Base-by-base conservation (phyloP, 1,284 basidiomycete species). In the Papiliotrema terrestris region DNA sequence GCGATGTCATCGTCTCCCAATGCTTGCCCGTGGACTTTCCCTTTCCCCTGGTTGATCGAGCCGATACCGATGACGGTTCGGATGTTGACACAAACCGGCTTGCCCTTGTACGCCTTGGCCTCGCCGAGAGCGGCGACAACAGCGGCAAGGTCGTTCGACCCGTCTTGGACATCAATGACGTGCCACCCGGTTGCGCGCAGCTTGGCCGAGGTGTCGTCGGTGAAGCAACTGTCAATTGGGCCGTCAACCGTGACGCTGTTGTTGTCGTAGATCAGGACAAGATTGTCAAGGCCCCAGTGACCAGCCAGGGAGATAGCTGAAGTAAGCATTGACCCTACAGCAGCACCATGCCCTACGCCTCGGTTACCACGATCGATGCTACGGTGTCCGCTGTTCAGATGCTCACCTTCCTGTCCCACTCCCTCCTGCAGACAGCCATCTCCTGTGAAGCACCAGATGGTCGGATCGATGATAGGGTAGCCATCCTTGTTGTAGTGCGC, bases 371-470 rank as follows among this genome's bases (percentile, higher is more conserved):
- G 17, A 43, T 42, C n/a, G 14, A 19, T 8, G 26, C 14, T 13
- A 4, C 29, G 14, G 19, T 17, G 2, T 11, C 13, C 38, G 6
- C 29, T 32, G 4, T 9, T 15, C 37, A 20, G 37, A 17, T 1
- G 59, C 69, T 59, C 58, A 67, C 67, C 63, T 54, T 75, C 72
- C 49, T 71, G 68, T 11, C 74, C 73, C 22, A 75, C 68, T 57
- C 75, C 75, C 53, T 76, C 75, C 53, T 74, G 74, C 11, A 77
- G 54, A 62, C 74, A 77, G 2, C 75, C 75, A 52, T 76, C 75
- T 25, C 75, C 75, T 17, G 72, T 74, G 58, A 76, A 72, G 59
- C 69, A 72, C 71, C 68, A 73, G 45, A 71, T 66, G 58, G 65
- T 74, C 39, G 59, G 57, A 37, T 66, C 63, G 19, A 68, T 57